Evolutionary conservation across 2,329 filamentous ascomycete genomes (phyloP).

Genomic region (Trichoderma koningiopsis): DNA sequence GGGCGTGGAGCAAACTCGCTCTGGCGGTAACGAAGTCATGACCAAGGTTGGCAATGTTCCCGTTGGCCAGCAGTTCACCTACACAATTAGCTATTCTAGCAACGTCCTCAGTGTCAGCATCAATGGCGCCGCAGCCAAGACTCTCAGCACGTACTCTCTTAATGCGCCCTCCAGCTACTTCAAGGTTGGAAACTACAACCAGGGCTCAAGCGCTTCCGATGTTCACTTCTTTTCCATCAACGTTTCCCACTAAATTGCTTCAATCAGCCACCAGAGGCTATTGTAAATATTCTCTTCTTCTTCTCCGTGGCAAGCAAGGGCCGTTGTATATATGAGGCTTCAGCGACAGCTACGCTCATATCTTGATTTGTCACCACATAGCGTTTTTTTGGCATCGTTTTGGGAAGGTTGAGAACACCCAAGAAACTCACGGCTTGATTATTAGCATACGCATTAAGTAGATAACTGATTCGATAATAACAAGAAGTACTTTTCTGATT

Average conservation of each 20-base stretch:
- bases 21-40: conserved; percentile 37
- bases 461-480: background rate
- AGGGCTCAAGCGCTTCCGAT: conserved; percentile 35
- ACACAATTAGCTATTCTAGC: conserved; percentile 43
- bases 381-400: background rate
- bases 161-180: conserved; percentile 41
- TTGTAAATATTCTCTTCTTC: background rate
- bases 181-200: conserved; percentile 45
- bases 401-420: background rate
- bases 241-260: conserved; percentile 35
- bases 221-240: conserved; percentile 33
- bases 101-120: conserved; percentile 38
- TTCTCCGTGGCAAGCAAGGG: background rate
- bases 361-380: background rate
- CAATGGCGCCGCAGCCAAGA: conserved; percentile 33
- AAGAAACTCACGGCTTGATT: background rate
- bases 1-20: conserved; percentile 40
- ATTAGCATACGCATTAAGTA: background rate
- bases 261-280: background rate
- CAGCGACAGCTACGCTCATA: background rate
- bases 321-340: background rate
- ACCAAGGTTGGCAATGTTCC: conserved; percentile 40
- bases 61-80: conserved; percentile 41
- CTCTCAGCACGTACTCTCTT: conserved; percentile 36
- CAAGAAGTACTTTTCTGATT: background rate